Conservation (phyloP, 2,329 filamentous ascomycete genomes). For the Xylaria multiplex region DNA sequence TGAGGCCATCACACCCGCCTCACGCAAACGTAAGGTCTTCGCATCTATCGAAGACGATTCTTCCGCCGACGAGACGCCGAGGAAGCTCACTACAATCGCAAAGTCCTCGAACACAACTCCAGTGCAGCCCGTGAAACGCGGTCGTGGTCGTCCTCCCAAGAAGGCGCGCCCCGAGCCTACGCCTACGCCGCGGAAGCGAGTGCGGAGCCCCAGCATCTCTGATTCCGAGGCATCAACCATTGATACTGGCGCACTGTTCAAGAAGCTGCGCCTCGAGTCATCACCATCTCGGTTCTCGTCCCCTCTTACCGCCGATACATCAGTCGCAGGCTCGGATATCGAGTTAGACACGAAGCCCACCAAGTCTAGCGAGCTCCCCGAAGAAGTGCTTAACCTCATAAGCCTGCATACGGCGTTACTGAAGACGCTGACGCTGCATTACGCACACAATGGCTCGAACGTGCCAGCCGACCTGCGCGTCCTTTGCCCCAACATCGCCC, state of each 20-base stretch:
- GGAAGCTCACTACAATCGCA: conserved; percentile 27
- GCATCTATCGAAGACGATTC: conserved; percentile 47
- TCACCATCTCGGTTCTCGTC: conserved; percentile 50
- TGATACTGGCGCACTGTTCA: conserved; percentile 52
- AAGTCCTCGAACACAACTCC: conserved; percentile 19
- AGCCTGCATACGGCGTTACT: conserved; percentile 74
- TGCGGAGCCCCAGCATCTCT: conserved; percentile 47
- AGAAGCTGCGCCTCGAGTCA: conserved; percentile 54
- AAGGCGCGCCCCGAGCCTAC: conserved; percentile 42
- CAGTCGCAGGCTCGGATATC: conserved; percentile 52
- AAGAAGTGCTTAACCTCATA: conserved; percentile 68
- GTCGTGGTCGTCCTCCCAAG: conserved; percentile 46
- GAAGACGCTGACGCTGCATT: conserved; percentile 73
- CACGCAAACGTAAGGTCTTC: conserved; percentile 51
- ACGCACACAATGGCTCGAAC: conserved; percentile 72
- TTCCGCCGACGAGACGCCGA: conserved; percentile 46
- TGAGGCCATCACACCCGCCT: conserved; percentile 50
- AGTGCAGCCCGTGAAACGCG: conserved; percentile 41
- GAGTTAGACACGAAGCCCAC: conserved; percentile 45
- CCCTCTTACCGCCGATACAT: conserved; percentile 52
- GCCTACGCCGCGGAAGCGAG: conserved; percentile 45
- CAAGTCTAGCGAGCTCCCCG: conserved; percentile 54
- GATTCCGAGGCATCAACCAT: conserved; percentile 49
- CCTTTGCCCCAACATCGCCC: conserved; percentile 70
- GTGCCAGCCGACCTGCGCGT: conserved; percentile 71